Base-by-base conservation (phyloP, 257 asterid genomes). In the Voacanga thouarsii region DNA sequence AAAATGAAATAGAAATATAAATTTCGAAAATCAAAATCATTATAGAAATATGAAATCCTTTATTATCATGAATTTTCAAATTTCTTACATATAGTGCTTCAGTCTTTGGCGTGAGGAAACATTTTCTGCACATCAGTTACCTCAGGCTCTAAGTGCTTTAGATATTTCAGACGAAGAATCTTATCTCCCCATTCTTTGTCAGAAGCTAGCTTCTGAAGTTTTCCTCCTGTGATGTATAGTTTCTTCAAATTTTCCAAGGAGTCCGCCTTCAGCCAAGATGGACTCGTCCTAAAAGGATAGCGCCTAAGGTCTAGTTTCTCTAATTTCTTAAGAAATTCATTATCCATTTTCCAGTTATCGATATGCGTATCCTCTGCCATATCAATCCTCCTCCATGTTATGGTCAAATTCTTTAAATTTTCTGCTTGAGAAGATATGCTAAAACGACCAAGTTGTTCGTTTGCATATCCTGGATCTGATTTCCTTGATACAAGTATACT, bases 231-330 rank as follows among this genome's bases (percentile, higher is more conserved):
- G 53, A 70, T 68, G 59, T 77, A 37, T 7, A 77, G 75, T 56
- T 21, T 53, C 4, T 33, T 56, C 72, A 67, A 59, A 6, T 57
- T 45, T 23, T 12, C 16, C 44, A 55, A 70, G 37, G 1, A 23
- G 9, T 39, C 9, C 12, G 74, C 41, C 37, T 55, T 15, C 50
- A 77, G 24, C 80, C 80, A 77, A 67, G 18, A 0, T 43, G 57
- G 75, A 8, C 43, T 19, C 19, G 23, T 8, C 4, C 23, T 5
- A 37, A 50, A 7, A 7, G 75, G 80, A 26, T 67, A 77, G 75
- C 80, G 68, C 41, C 61, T 56, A 15, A 77, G 75, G 11, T 77
- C 75, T n/a, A 77, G 61, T 71, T 77, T 77, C 80, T 77, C 59
- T 70, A 77, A 56, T 6, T 30, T 7, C 19, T 0, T 0, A 12